phyloP scores from a whole-genome alignment of 2,329 filamentous ascomycete species.

The Alternaria infectoria region DNA sequence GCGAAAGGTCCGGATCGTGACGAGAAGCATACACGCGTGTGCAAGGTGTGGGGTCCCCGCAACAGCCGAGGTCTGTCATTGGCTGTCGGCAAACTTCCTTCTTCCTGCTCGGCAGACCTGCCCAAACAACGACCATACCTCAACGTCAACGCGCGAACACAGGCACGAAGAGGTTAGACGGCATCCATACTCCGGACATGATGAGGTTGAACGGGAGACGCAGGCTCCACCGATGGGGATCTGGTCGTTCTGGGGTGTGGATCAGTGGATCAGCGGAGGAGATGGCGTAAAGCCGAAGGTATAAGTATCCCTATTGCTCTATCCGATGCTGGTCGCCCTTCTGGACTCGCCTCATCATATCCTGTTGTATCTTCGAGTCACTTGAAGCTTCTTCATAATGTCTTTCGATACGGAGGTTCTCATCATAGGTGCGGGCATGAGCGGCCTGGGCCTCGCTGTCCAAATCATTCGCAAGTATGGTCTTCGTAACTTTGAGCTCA shows the following conservation, averaged over 20 bases:
- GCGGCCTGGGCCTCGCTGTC: slow-evolving; percentile 55
- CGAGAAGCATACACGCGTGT: slow-evolving; percentile 25
- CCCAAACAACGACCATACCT: slow-evolving; percentile 2
- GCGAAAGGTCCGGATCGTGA: slow-evolving; percentile 9
- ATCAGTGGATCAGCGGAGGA: neutral
- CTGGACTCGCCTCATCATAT: neutral
- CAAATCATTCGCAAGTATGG: slow-evolving; percentile 52
- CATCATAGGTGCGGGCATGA: slow-evolving; percentile 59
- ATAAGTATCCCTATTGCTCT: slow-evolving; percentile 9
- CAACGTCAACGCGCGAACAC: slow-evolving; percentile 5
- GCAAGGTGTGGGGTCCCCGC: slow-evolving; percentile 18
- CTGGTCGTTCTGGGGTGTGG: neutral
- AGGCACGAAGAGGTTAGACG: neutral
- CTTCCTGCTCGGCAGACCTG: slow-evolving; percentile 24
- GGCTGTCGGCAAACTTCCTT: slow-evolving; percentile 14
- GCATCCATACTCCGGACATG: slow-evolving; percentile 7
- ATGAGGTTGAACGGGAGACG: neutral
- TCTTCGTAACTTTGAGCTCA: slow-evolving; percentile 50
- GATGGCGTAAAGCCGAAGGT: neutral
- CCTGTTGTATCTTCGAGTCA: neutral
- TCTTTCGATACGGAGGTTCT: slow-evolving; percentile 54
- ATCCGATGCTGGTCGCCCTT: neutral
- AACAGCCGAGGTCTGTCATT: slow-evolving; percentile 8
- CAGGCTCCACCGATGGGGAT: neutral
- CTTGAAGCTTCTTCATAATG: slow-evolving; percentile 20